Evolutionary conservation across 352 stramenopile species (phyloP).

Genomic region (Labyrinthula sp.): DNA sequence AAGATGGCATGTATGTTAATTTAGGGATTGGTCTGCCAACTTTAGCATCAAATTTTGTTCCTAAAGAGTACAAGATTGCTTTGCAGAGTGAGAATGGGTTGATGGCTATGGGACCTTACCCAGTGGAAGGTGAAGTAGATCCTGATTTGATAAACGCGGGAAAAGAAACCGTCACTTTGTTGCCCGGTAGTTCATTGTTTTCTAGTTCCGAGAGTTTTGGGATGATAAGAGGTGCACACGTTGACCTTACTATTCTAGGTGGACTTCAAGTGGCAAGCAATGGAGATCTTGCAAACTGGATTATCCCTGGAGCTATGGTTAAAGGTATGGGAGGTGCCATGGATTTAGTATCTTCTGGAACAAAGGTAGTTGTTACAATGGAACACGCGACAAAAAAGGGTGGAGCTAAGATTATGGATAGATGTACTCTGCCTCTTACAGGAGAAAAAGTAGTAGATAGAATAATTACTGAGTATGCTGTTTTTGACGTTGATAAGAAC

Average conservation of each 20-base stretch:
- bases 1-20: conserved; percentile 91
- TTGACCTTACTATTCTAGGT: conserved; percentile 83
- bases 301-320: conserved; percentile 80
- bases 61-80: conserved; percentile 69
- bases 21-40: conserved; percentile 82
- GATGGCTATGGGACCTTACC: conserved; percentile 73
- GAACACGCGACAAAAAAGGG: conserved; percentile 80
- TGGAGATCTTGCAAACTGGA: conserved; percentile 83
- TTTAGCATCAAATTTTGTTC: conserved; percentile 78
- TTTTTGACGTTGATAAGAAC: conserved; percentile 47
- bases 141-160: conserved; percentile 85
- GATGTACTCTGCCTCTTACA: conserved; percentile 74
- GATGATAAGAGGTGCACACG: conserved; percentile 85
- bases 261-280: conserved; percentile 70
- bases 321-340: conserved; percentile 93
- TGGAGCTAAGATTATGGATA: conserved; percentile 72
- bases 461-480: conserved; percentile 67
- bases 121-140: conserved; percentile 58
- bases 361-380: conserved; percentile 84
- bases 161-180: conserved; percentile 81
- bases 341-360: conserved; percentile 74
- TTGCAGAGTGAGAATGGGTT: conserved; percentile 86
- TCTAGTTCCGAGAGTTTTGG: conserved; percentile 73
- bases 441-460: conserved; percentile 73
- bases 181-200: conserved; percentile 73